Evolutionary conservation across 169 alveolate species (phyloP).

Genomic region (Amoebophrya sp.): DNA sequence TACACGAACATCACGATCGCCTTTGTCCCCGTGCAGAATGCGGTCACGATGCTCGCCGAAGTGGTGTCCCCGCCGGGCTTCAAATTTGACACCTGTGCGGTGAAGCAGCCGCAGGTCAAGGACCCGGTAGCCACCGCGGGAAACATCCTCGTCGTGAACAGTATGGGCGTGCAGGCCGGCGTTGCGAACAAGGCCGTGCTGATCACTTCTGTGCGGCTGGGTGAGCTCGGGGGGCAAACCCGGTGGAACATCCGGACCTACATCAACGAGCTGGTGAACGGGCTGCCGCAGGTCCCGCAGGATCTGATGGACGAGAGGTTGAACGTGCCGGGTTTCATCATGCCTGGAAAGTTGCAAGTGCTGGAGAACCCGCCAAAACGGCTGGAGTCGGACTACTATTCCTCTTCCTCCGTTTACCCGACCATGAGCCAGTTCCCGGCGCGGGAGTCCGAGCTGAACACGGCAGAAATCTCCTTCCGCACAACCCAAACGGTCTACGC

Average conservation of each 20-base stretch:
- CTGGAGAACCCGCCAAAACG: not conserved
- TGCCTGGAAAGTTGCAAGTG: not conserved
- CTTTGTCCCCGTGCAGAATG: not conserved
- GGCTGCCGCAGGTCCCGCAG: slow-evolving; percentile 18
- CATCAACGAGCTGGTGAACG: slow-evolving; percentile 27
- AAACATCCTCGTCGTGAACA: not conserved
- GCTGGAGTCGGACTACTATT: not conserved
- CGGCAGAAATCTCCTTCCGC: not conserved
- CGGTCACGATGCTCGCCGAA: not conserved
- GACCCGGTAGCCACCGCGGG: not conserved
- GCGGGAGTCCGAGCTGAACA: not conserved
- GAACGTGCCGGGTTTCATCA: not conserved
- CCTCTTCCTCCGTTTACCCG: not conserved
- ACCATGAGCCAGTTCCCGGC: not conserved
- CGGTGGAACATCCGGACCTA: not conserved
- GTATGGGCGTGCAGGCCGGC: not conserved
- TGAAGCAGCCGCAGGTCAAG: not conserved
- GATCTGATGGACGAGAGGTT: not conserved
- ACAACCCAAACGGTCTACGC: not conserved
- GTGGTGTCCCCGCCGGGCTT: slow-evolving; percentile 9
- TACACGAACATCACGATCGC: not conserved
- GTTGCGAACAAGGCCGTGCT: not conserved
- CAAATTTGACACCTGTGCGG: not conserved
- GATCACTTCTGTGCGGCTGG: not conserved
- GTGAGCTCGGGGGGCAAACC: not conserved